phyloP scores from a whole-genome alignment of 1,284 basidiomycete species.

The Peniophora sp. region DNA sequence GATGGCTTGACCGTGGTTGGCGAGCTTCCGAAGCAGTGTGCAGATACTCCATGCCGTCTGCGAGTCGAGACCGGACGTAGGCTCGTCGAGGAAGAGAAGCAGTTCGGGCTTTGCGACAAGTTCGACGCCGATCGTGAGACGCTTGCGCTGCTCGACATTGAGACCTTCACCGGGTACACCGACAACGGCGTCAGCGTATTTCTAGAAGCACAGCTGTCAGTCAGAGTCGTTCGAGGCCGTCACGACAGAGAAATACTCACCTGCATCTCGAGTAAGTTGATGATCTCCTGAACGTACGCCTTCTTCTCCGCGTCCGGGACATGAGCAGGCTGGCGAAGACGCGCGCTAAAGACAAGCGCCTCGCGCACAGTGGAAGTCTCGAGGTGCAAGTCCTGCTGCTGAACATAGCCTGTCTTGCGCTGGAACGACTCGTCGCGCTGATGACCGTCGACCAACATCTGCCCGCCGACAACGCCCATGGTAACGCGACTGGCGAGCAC shows the following conservation, averaged over 20 bases:
- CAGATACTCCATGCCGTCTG: conserved; percentile 63
- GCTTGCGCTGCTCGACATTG: conserved; percentile 77
- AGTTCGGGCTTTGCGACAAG: conserved; percentile 77
- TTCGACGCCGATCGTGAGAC: conserved; percentile 84
- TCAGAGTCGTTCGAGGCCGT: no score
- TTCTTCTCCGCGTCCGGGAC: conserved; percentile 74
- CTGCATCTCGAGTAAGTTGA: conserved; percentile 52
- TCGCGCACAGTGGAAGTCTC: conserved; percentile 85
- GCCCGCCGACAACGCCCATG: conserved; percentile 77
- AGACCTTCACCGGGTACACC: conserved; percentile 30
- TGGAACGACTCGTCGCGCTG: conserved; percentile 73
- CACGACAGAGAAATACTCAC: neutral
- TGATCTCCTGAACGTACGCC: conserved; percentile 69
- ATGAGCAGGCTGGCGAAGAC: conserved; percentile 75
- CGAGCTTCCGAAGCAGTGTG: neutral
- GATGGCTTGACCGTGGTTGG: conserved; percentile 1
- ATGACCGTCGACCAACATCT: conserved; percentile 73
- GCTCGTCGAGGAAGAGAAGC: conserved; percentile 65
- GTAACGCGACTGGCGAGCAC: conserved; percentile 84
- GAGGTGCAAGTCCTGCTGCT: conserved; percentile 85
- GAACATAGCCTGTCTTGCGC: conserved; percentile 74
- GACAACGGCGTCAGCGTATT: conserved; percentile 54
- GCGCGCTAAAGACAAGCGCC: conserved; percentile 82
- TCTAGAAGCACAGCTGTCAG: conserved; percentile 22
- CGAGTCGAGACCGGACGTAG: conserved; percentile 52